phyloP scores from a whole-genome alignment of 1,139 yeast species.

The Candida sojae region DNA sequence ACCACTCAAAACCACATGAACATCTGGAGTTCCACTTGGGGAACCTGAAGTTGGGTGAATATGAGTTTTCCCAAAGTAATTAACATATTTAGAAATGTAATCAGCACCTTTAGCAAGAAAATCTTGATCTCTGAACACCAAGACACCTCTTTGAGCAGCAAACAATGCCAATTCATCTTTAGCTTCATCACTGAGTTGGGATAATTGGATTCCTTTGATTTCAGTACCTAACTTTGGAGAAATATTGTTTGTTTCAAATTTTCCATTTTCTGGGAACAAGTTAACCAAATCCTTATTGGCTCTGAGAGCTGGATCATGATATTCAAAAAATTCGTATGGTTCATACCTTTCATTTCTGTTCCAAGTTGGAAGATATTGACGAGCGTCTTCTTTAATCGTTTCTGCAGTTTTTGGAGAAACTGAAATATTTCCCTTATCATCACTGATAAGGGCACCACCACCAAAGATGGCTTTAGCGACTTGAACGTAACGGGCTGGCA shows the following conservation, averaged over 20 bases:
- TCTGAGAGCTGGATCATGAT: constrained; percentile 53
- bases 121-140: constrained; percentile 68
- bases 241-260: constrained; percentile 34
- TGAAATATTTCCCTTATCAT: constrained; percentile 22
- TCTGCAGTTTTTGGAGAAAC: constrained; percentile 19
- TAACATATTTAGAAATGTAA: constrained; percentile 55
- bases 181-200: constrained; percentile 50
- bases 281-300: constrained; percentile 59
- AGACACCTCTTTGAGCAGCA: constrained; percentile 68
- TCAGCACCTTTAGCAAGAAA: constrained; percentile 58
- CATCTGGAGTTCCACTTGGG: constrained; percentile 58
- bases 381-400: constrained; percentile 22
- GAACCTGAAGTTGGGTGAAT: constrained; percentile 76
- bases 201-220: constrained; percentile 58
- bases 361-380: constrained; percentile 55
- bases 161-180: constrained; percentile 66
- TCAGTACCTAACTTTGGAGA: constrained; percentile 73
- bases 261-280: constrained; percentile 44
- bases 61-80: constrained; percentile 68
- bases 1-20: constrained; percentile 62
- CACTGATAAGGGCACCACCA: constrained; percentile 15
- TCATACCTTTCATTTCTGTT: constrained; percentile 41
- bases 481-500: constrained; percentile 15
- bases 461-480: constrained; percentile 12
- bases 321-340: constrained; percentile 50